Evolutionary conservation across 2,329 filamentous ascomycete species (phyloP).

Genomic region (Fusarium sp.): DNA sequence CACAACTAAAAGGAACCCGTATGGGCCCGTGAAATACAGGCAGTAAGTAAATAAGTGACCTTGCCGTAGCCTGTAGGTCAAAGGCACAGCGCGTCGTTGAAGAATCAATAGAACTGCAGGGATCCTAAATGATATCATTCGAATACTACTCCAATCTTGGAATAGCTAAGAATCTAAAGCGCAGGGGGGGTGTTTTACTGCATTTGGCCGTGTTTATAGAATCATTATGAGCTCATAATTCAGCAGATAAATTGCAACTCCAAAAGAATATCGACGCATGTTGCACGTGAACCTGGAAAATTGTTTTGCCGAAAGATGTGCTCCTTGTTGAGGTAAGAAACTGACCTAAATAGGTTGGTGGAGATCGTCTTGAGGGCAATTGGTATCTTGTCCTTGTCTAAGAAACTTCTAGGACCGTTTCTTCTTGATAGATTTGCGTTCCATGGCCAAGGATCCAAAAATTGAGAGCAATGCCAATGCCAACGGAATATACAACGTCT

Average conservation of each 20-base stretch:
- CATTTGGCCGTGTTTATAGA: background rate
- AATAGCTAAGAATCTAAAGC: background rate
- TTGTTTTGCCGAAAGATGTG: too few relatives aligned
- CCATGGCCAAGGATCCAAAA: slow-evolving; percentile 37
- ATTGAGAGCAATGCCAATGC: slow-evolving; percentile 32
- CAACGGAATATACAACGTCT: slow-evolving; percentile 41
- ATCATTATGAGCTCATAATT: background rate
- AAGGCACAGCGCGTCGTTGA: background rate
- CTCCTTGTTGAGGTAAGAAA: too few relatives aligned
- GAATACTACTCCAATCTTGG: background rate
- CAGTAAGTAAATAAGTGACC: background rate
- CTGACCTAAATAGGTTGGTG: too few relatives aligned
- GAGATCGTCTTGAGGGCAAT: too few relatives aligned
- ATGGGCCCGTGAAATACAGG: background rate
- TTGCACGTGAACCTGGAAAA: too few relatives aligned
- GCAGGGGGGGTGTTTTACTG: background rate
- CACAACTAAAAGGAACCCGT: background rate
- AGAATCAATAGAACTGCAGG: background rate
- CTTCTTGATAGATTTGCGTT: slow-evolving; percentile 40
- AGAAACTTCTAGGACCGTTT: slow-evolving; percentile 18
- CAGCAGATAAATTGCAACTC: too few relatives aligned
- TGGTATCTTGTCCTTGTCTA: background rate
- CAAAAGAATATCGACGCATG: too few relatives aligned
- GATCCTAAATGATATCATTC: background rate
- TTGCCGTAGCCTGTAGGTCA: too few relatives aligned